Base-by-base conservation (phyloP, 306 rosid genomes). In the Carpinus fangiana region DNA sequence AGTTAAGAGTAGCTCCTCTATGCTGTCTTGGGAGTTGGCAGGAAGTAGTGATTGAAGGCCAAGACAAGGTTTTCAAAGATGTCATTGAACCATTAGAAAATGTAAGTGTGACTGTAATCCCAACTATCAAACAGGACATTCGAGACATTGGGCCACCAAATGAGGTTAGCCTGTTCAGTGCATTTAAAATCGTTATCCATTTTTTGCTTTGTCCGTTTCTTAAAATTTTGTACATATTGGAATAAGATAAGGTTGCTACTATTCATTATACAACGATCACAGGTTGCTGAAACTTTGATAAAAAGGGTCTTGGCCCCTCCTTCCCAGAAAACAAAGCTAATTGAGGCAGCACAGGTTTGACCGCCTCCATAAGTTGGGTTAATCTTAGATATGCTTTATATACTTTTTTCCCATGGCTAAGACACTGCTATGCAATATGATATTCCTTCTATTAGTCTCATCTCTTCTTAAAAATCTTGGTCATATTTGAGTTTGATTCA, bases 41-140 rank as follows among this genome's bases (percentile, higher is more conserved):
- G 94, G 99, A 96, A 87, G 89, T 91, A 65, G 84, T 84, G 79
- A 79, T 96, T 74, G 96, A 89, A 73, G 99, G 98, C 72, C 91
- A 96, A 87, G 99, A 93, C 86, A 96, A 96, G 93, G 99, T 96
- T 80, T 93, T 86, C 80, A 96, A 96, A 86, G 99, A 96, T 83
- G 96, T 96, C 73, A 96, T 91, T 31, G 99, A 93, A 77, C 98
- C 98, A 4, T 77, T 96, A 57, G 99, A 96, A 84, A 96, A 67
- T 62, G 99, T 90, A 13, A 96, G 97, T 66, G 98, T 96, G 50
- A 91, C 81, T 74, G 0, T 90, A 81, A 38, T 90, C 77, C 92
- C 90, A 68, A 96, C 99, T 50, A 73, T 67, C 75, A 95, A 93
- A 84, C 88, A 85, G 75, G 91, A 93, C 79, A 89, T 96, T 80